A percentile compares a stretch with the other conserved stretches of the same genome.
phyloP scores from a whole-genome alignment of 345 rosid genomes.

The Gossypium longicalyx region DNA sequence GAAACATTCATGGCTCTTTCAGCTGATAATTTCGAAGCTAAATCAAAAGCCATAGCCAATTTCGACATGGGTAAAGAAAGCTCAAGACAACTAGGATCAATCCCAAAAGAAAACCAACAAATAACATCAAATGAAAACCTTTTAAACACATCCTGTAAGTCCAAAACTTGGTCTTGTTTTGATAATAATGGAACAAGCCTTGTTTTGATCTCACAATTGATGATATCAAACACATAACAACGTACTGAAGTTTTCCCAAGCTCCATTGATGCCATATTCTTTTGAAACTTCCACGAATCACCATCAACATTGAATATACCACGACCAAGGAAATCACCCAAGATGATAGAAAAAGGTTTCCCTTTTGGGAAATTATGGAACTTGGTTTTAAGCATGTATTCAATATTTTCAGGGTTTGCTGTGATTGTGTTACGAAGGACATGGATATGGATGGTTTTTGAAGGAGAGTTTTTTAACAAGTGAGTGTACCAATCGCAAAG shows the following conservation, averaged over 20 bases:
- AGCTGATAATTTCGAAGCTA: conserved; percentile 57
- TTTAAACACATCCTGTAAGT: conserved; percentile 58
- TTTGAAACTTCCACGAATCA: conserved; percentile 61
- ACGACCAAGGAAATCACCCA: conserved; percentile 68
- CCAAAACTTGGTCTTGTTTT: conserved; percentile 16
- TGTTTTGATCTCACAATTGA: conserved; percentile 40
- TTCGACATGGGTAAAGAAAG: conserved; percentile 47
- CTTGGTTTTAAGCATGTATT: conserved; percentile 61
- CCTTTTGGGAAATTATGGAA: conserved; percentile 78
- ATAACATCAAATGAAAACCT: conserved; percentile 63
- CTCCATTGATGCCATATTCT: conserved; percentile 57
- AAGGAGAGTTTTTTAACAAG: conserved; percentile 50
- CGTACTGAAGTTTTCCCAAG: conserved; percentile 44
- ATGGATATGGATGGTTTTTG: conserved; percentile 67
- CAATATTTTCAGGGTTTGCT: conserved; percentile 62
- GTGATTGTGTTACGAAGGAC: conserved; percentile 64
- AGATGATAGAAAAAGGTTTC: conserved; percentile 62
- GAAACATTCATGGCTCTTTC: conserved; percentile 55
- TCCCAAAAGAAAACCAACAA: conserved; percentile 58
- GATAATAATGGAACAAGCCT: conserved; percentile 47
- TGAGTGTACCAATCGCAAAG: conserved; percentile 81
- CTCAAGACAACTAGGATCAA: conserved; percentile 62
- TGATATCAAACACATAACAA: conserved; percentile 49
- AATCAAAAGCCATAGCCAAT: conserved; percentile 53
- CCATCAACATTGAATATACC: conserved; percentile 89